Base-by-base conservation (phyloP, 345 rosid genomes). In the Gossypium australe region DNA sequence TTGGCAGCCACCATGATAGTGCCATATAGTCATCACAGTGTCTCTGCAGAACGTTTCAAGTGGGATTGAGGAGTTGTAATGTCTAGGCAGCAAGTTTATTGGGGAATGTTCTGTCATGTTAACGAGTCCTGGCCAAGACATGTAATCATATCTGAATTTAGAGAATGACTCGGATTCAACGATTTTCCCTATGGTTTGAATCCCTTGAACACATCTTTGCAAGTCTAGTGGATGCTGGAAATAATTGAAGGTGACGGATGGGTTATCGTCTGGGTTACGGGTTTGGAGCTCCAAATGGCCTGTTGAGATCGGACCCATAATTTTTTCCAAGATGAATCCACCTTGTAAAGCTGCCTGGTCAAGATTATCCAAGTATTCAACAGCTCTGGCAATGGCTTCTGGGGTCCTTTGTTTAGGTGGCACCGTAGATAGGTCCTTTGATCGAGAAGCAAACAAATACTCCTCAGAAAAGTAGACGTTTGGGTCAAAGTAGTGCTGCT, bases 11-110 rank as follows among this genome's bases (percentile, higher is more conserved):
- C 98, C 98, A 74, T 92, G 97, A 73, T 91, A 92, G 76, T 91
- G 98, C 97, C 98, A 94, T 58, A 92, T 89, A 10, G 98, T 94
- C 88, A 89, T 89, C 75, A 91, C 97, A 4, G 97, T 89, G 80
- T 89, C 92, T 48, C 70, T 85, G 78, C 97, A 92, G 67, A 80
- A 94, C 62, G 83, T 90, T 67, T 91, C 97, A 67, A 92, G 24
- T 3, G 94, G 85, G 16, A 83, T 80, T 38, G 94, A 59, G 0
- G 87, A 43, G 24, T 84, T 86, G 13, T 60, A 71, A 25, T 88
- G 95, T 70, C 67, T 89, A 0, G 97, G 97, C 78, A 88, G 75
- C 74, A 89, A 73, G 76, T 94, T 94, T 52, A 94, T 70, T 0
- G 95, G 98, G 18, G 82, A 67, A 75, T 82, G 82, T 11, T 84